Evolutionary conservation across 306 rosid genomes (phyloP).

Genomic region (Fragaria vesca): DNA sequence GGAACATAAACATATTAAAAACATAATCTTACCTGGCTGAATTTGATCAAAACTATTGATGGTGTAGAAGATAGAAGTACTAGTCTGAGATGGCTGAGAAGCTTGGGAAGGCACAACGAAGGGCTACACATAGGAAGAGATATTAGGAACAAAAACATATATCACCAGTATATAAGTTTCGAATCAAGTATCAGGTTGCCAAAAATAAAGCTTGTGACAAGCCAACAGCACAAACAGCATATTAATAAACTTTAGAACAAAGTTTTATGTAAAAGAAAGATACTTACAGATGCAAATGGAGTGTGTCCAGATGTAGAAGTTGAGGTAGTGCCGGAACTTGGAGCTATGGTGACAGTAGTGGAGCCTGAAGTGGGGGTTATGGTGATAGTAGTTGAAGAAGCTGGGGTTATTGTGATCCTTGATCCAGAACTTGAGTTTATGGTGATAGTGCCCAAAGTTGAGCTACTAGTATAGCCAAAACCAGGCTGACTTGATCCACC

Average conservation of each 20-base stretch:
- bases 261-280: neutral
- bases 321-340: neutral
- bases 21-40: constrained; percentile 57
- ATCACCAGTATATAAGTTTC: neutral
- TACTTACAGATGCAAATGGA: neutral
- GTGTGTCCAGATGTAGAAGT: neutral
- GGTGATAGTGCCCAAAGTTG: neutral
- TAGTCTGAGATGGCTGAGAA: constrained; percentile 47
- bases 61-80: constrained; percentile 35
- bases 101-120: constrained; percentile 53
- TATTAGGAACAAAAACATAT: neutral
- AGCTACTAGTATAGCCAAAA: neutral
- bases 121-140: constrained; percentile 38
- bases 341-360: neutral
- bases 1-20: constrained; percentile 9
- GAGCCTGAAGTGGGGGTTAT: neutral
- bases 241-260: neutral
- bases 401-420: neutral
- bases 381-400: neutral
- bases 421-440: neutral
- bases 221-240: neutral
- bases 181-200: neutral
- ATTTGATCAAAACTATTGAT: constrained; percentile 48
- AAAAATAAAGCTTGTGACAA: neutral
- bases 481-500: neutral